These are phyloP conservation scores for Umbilicus rupestris DNA, from an alignment of 164 flowering plant species.

Conservation along the genomic window DNA sequence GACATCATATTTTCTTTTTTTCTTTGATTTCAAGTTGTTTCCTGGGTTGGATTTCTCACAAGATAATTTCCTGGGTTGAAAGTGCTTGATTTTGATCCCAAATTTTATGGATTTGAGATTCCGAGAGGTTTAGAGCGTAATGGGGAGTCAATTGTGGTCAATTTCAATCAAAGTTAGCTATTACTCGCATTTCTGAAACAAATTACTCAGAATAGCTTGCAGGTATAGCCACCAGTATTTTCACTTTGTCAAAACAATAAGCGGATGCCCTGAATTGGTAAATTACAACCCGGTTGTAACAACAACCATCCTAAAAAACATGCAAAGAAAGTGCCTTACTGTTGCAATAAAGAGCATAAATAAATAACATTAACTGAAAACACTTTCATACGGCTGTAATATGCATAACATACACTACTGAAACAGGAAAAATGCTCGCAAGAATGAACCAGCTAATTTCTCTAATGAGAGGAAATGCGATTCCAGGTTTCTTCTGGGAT, in stretches of 20 bases:
- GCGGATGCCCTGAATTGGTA: too few species aligned
- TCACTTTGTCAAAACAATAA: too few species aligned
- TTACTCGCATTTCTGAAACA: too few species aligned
- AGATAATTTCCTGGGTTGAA: neutral
- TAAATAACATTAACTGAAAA: neutral
- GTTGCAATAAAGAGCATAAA: neutral
- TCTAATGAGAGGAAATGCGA: neutral
- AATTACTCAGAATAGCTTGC: neutral
- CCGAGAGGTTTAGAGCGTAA: neutral
- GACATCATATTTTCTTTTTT: neutral
- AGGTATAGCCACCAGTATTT: too few species aligned
- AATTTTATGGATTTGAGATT: too few species aligned
- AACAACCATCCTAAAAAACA: neutral
- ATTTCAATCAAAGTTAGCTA: too few species aligned
- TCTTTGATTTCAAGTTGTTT: neutral
- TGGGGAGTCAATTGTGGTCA: neutral
- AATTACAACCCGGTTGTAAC: too few species aligned
- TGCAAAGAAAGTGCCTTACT: neutral
- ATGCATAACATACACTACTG: neutral
- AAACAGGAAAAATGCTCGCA: neutral
- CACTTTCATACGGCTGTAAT: neutral
- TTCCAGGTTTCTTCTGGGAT: slow-evolving; percentile 7
- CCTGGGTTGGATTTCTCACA: neutral
- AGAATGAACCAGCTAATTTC: neutral
- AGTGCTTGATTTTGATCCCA: neutral